Evolutionary conservation across 108 stramenopile genomes (phyloP), one percentile per base, ranked within the genome.

Genomic region (Epithemia pelagica): DNA sequence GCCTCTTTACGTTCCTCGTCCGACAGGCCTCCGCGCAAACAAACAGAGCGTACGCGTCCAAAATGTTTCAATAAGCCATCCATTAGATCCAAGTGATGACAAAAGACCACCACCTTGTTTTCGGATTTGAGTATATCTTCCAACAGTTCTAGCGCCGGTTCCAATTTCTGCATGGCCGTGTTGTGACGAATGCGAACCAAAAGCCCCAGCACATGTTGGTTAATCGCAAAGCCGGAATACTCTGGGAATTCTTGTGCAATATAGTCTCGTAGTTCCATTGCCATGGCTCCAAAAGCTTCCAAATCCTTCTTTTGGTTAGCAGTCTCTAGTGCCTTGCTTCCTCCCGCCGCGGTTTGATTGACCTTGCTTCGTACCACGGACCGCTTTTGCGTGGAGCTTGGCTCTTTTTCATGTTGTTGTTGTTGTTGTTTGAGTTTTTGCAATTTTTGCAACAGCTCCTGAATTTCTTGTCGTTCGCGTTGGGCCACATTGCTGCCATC

Each of bases 41-140:
- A n/a, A n/a, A 75, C 74, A 25, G 61, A 33, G 10, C 37, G 37
- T 28, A 20, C 15, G 19, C 65, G 28, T n/a, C 65, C 65, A 59
- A 75, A 75, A n/a, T 66, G 26, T 25, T 75, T 37, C 32, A 66
- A 26, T 3, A 75, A 32, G 5, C 10, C 55, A 5, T 58, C 30
- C n/a, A 70, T 57, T 19, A 75, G 23, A 20, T 52, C 65, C 8
- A 69, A 52, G 59, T 75, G 74, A 59, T 75, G 74, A 2, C 64
- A 69, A 75, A 75, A 75, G 18, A 75, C 74, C 7, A 75, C 74
- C 37, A 75, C 70, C 65, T 75, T 75, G 37, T 5, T 46, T 20
- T 75, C 30, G 5, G n/a, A 59, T 37, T 26, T 5, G 18, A 71
- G 24, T 8, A 31, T 32, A 61, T 70, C 69, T 21, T 75, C 52